Conservation (phyloP, 495 filamentous ascomycete genomes). For the Aspergillus olivimuriae region DNA sequence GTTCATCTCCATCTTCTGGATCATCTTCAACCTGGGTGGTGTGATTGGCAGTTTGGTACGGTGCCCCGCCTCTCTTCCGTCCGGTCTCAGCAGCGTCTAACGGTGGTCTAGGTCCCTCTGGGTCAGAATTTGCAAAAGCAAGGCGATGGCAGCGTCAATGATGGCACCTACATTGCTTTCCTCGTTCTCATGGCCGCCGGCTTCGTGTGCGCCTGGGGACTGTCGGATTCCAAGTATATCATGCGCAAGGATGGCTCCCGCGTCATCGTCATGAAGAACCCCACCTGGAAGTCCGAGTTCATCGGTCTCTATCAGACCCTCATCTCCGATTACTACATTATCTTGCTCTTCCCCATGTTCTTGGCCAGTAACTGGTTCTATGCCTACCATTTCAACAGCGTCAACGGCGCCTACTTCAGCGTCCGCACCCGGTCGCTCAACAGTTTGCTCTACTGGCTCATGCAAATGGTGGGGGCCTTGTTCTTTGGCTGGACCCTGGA, state of each 20-base stretch:
- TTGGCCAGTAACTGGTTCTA: slow-evolving; percentile 49
- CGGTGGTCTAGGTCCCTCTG: slow-evolving; percentile 56
- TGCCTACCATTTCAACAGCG: slow-evolving; percentile 45
- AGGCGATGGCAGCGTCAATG: slow-evolving; percentile 54
- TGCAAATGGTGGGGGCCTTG: slow-evolving; percentile 81
- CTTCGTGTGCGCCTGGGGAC: slow-evolving; percentile 60
- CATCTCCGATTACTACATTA: slow-evolving; percentile 63
- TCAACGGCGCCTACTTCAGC: slow-evolving; percentile 66
- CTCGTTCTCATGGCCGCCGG: slow-evolving; percentile 78
- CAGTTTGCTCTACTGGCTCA: slow-evolving; percentile 76
- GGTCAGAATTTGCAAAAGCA: slow-evolving; percentile 66
- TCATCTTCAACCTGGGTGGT: slow-evolving; percentile 90
- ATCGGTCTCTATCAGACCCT: slow-evolving; percentile 72
- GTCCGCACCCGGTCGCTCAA: slow-evolving; percentile 79
- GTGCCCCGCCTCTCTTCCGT: slow-evolving; percentile 12
- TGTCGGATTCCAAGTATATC: slow-evolving; percentile 73
- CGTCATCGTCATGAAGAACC: slow-evolving; percentile 82
- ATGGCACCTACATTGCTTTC: slow-evolving; percentile 89
- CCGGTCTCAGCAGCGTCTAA: neutral
- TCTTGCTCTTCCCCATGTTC: slow-evolving; percentile 85
- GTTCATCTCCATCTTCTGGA: slow-evolving; percentile 89
- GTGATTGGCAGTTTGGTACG: slow-evolving; percentile 81
- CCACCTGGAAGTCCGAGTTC: slow-evolving; percentile 73
- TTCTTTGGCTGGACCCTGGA: slow-evolving; percentile 76
- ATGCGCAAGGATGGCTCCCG: slow-evolving; percentile 76